These are phyloP conservation scores for Peronospora destructor DNA, from an alignment of 352 stramenopile species.

Conservation along the genomic window DNA sequence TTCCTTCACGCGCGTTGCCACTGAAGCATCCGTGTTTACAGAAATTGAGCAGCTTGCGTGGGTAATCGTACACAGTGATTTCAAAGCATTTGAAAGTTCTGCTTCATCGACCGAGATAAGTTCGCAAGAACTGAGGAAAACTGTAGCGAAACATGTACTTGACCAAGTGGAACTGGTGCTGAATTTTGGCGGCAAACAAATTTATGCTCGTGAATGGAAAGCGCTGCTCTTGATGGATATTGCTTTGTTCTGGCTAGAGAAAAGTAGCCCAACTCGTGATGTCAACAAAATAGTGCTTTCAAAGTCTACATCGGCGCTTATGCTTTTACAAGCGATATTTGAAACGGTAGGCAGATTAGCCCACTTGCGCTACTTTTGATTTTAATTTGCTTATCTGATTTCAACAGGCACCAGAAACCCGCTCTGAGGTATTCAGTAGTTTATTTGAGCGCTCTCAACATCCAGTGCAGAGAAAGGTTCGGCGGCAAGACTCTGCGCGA, in stretches of 20 bases:
- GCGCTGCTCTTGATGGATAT: constrained; percentile 69
- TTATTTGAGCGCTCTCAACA: constrained; percentile 33
- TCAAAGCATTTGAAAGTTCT: constrained; percentile 10
- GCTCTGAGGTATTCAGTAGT: constrained; percentile 37
- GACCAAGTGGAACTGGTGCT: constrained; percentile 39
- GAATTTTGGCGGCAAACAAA: constrained; percentile 59
- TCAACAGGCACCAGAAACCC: constrained; percentile 43
- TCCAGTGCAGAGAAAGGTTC: constrained; percentile 27
- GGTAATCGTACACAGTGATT: constrained; percentile 27
- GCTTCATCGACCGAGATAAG: background rate
- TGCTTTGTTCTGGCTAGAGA: constrained; percentile 52
- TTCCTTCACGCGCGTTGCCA: constrained; percentile 44
- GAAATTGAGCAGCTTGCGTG: constrained; percentile 43
- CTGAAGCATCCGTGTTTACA: constrained; percentile 38
- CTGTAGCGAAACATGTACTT: constrained; percentile 22
- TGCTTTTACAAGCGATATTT: constrained; percentile 37
- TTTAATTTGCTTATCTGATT: constrained; percentile 3
- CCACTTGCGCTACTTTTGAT: constrained; percentile 1
- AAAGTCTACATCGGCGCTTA: constrained; percentile 20
- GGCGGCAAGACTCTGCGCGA: background rate
- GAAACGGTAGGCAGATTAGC: constrained; percentile 19
- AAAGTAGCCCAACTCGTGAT: constrained; percentile 4
- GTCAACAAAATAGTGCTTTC: background rate
- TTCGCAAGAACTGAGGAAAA: constrained; percentile 6
- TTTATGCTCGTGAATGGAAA: constrained; percentile 71